A percentile compares a stretch with the other conserved stretches of the same genome.
Conservation (phyloP, 257 asterid species). For the Nicotiana undulata region DNA sequence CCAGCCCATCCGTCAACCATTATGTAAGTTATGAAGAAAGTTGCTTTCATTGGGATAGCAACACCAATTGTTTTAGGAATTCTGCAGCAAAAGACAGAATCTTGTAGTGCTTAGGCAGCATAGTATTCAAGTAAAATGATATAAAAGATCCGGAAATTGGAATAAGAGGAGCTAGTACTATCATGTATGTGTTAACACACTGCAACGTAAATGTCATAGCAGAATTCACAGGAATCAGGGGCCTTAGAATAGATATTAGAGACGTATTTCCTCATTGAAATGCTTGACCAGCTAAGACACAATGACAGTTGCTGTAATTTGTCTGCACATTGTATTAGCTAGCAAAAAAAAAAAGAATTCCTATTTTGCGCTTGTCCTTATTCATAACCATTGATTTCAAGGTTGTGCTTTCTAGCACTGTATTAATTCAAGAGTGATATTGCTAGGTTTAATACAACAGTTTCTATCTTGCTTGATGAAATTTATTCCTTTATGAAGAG, state of each 20-base stretch:
- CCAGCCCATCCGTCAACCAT: constrained; percentile 99
- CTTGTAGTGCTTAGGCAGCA: not conserved
- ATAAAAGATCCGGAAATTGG: not conserved
- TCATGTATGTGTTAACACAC: not conserved
- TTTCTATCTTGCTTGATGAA: too few relatives aligned
- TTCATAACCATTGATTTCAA: not conserved
- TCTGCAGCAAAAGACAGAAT: constrained; percentile 30
- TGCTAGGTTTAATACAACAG: too few relatives aligned
- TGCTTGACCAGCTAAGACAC: not conserved
- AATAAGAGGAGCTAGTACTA: not conserved
- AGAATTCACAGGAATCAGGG: not conserved
- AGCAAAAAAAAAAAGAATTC: not conserved
- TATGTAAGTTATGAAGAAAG: constrained; percentile 83
- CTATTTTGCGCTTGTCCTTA: not conserved
- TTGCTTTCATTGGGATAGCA: constrained; percentile 94
- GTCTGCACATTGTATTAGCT: not conserved
- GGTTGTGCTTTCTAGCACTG: not conserved
- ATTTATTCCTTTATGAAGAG: not conserved
- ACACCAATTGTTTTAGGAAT: constrained; percentile 74
- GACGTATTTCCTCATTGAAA: not conserved
- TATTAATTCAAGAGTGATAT: too few relatives aligned
- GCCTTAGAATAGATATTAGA: not conserved
- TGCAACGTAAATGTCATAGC: not conserved
- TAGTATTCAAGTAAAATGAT: not conserved
- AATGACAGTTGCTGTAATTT: not conserved